phyloP scores from a whole-genome alignment of 2,329 filamentous ascomycete genomes.

The Myriangium duriaei region DNA sequence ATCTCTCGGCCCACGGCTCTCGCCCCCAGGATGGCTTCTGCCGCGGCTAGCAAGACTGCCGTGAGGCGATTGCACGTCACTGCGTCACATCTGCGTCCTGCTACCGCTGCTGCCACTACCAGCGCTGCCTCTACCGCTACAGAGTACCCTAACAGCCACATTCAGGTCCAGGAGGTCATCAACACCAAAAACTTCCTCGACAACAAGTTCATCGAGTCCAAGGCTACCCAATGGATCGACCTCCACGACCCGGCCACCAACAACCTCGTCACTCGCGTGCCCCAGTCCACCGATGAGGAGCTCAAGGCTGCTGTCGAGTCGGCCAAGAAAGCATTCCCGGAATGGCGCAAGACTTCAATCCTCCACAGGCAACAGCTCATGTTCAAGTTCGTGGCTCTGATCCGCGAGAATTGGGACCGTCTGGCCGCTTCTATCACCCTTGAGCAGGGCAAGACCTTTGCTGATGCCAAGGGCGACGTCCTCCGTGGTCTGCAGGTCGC shows the following conservation, averaged over 20 bases:
- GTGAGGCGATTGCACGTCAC: conserved; percentile 42
- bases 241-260: conserved; percentile 70
- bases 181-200: conserved; percentile 74
- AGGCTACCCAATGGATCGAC: conserved; percentile 58
- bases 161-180: conserved; percentile 51
- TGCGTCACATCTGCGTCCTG: conserved; percentile 36
- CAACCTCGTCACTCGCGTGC: conserved; percentile 67
- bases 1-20: conserved; percentile 24
- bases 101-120: conserved; percentile 37
- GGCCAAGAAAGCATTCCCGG: conserved; percentile 58
- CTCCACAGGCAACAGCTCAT: conserved; percentile 67
- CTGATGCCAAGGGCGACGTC: conserved; percentile 70
- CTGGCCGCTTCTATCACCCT: conserved; percentile 74
- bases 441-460: conserved; percentile 81
- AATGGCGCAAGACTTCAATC: conserved; percentile 57
- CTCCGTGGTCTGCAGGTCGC: conserved; percentile 73
- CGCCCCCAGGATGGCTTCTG: conserved; percentile 28
- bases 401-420: conserved; percentile 74
- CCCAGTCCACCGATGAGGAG: conserved; percentile 64
- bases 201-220: conserved; percentile 52
- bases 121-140: conserved; percentile 37
- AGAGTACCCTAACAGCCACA: conserved; percentile 58
- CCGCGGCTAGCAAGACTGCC: conserved; percentile 27
- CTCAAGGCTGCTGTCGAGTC: conserved; percentile 60
- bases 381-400: conserved; percentile 67